These are phyloP conservation scores for Naganishia liquefaciens DNA, from an alignment of 1,284 basidiomycete genomes.

Conservation along the genomic window DNA sequence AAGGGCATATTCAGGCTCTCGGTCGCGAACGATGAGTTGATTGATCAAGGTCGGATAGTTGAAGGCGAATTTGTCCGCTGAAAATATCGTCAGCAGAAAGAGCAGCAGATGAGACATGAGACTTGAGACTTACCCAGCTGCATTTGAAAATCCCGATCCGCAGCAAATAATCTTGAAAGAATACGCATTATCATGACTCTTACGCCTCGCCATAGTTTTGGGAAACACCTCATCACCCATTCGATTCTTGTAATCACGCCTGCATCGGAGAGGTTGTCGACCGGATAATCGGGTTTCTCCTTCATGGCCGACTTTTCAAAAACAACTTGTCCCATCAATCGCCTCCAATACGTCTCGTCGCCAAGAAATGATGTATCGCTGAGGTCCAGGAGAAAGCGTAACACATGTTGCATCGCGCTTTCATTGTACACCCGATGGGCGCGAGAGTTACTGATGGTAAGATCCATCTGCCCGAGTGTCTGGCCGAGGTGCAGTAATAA, in stretches of 20 bases:
- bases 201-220: conserved; percentile 44
- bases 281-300: conserved; percentile 21
- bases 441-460: conserved; percentile 67
- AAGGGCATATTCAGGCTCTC: conserved; percentile 81
- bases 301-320: conserved; percentile 33
- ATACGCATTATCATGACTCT: conserved; percentile 27
- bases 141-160: conserved; percentile 39
- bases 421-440: conserved; percentile 78
- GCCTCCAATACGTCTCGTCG: conserved; percentile 67
- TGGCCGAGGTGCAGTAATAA: conserved; percentile 77
- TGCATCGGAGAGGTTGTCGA: neutral
- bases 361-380: conserved; percentile 60
- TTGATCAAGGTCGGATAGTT: conserved; percentile 87
- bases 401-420: conserved; percentile 76
- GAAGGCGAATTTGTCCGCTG: conserved; percentile 78
- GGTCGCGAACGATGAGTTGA: conserved; percentile 83
- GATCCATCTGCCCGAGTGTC: conserved; percentile 80
- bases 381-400: conserved; percentile 83
- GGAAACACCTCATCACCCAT: conserved; percentile 49
- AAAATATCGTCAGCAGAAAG: neutral
- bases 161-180: conserved; percentile 28
- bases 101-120: conserved; percentile 23
- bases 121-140: conserved; percentile 40
- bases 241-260: conserved; percentile 39
- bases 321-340: conserved; percentile 72